Percentiles rank a stretch among this genome's conserved stretches.
These are phyloP conservation scores for Saccharomyces hybrid DNA, from an alignment of 1,139 yeast species.

Conservation along the genomic window DNA sequence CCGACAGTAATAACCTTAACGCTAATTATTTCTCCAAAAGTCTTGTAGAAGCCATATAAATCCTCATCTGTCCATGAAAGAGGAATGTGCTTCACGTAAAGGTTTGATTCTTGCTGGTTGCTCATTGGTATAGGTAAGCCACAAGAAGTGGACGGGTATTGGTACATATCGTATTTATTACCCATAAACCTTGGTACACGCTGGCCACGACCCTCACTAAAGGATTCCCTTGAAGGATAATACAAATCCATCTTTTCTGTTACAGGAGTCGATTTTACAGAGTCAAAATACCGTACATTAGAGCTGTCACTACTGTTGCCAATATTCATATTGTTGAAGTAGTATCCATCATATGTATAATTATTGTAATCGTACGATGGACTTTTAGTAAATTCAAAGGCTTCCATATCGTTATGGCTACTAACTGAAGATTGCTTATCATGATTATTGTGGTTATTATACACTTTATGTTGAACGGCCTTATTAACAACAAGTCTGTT, in stretches of 20 bases:
- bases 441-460: not conserved
- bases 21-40: constrained; percentile 40
- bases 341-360: not conserved
- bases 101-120: constrained; percentile 32
- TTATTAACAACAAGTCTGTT: constrained; percentile 27
- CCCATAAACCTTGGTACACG: constrained; percentile 4
- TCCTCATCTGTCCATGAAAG: constrained; percentile 29
- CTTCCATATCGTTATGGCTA: not conserved
- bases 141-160: constrained; percentile 8
- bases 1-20: constrained; percentile 43
- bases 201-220: constrained; percentile 5
- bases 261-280: not conserved
- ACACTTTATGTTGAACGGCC: constrained; percentile 24
- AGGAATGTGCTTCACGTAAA: constrained; percentile 31
- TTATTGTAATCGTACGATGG: not conserved
- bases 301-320: not conserved
- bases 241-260: not conserved
- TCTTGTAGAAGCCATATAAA: constrained; percentile 25
- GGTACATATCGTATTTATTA: constrained; percentile 8
- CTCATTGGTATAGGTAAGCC: constrained; percentile 28
- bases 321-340: not conserved
- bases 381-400: not conserved
- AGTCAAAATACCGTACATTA: not conserved
- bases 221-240: constrained; percentile 3
- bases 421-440: not conserved